These are phyloP conservation scores for Proliferodiscus dingleyae DNA, from an alignment of 2,329 filamentous ascomycete genomes.

Conservation along the genomic window DNA sequence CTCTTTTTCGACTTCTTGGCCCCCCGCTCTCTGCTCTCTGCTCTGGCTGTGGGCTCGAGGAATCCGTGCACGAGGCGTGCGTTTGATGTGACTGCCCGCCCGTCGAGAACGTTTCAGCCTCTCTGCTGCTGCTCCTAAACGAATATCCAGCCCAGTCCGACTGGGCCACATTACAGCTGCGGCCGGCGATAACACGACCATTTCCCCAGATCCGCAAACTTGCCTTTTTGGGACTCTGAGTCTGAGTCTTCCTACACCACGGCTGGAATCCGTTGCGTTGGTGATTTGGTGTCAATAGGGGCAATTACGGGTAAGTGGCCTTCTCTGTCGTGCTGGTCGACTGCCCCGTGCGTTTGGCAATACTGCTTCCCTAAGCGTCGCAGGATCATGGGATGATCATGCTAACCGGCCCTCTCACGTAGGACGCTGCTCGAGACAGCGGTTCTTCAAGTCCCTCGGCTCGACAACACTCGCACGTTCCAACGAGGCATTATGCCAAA, in stretches of 20 bases:
- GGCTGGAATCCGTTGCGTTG: not conserved
- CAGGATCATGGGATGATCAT: slow-evolving; percentile 22
- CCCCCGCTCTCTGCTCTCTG: no score
- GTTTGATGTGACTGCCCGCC: slow-evolving; percentile 18
- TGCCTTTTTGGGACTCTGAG: slow-evolving; percentile 1
- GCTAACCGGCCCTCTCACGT: slow-evolving; percentile 19
- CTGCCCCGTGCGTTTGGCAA: slow-evolving; percentile 1
- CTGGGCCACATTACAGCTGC: slow-evolving; percentile 1
- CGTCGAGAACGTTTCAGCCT: slow-evolving; percentile 27
- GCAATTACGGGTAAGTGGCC: slow-evolving; percentile 14
- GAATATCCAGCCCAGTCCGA: not conserved
- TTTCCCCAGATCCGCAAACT: slow-evolving; percentile 12
- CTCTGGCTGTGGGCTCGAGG: not conserved
- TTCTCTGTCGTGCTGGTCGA: slow-evolving; percentile 6
- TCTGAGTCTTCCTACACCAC: not conserved
- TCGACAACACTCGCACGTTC: slow-evolving; percentile 9
- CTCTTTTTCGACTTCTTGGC: not conserved
- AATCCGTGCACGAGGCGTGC: slow-evolving; percentile 8
- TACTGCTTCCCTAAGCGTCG: slow-evolving; percentile 15
- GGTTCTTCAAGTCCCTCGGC: slow-evolving; percentile 2
- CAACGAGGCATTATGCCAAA: slow-evolving; percentile 27
- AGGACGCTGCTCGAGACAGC: slow-evolving; percentile 14
- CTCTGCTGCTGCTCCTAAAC: no score
- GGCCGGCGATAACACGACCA: slow-evolving; percentile 24
- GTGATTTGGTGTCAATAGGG: not conserved